These are phyloP conservation scores for Madurella fahalii DNA, from an alignment of 2,329 filamentous ascomycete genomes.

Conservation along the genomic window DNA sequence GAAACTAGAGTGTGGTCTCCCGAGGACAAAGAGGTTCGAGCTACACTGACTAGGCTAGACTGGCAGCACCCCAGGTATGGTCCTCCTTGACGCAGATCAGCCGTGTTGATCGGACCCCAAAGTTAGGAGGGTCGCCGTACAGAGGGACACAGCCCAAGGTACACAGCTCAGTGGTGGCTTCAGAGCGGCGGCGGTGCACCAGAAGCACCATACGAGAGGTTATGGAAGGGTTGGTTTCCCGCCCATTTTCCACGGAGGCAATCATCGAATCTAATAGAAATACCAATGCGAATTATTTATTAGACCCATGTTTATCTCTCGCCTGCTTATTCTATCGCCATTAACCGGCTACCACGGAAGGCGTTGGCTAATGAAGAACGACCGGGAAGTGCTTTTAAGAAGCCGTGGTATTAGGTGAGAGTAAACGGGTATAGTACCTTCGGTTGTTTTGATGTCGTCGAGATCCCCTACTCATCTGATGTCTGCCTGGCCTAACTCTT, in stretches of 20 bases:
- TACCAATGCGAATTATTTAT: not conserved
- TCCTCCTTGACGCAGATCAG: not conserved
- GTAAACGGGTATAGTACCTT: not conserved
- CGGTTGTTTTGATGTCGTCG: not conserved
- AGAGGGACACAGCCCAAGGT: not conserved
- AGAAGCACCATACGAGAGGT: not conserved
- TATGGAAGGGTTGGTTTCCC: not conserved
- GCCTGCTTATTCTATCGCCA: not conserved
- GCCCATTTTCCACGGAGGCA: not conserved
- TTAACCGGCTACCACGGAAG: not conserved
- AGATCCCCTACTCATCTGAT: not conserved
- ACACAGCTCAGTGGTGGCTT: not conserved
- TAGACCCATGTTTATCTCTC: not conserved
- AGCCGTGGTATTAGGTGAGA: too few species aligned
- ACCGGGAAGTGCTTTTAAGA: not conserved
- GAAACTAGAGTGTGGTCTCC: not conserved
- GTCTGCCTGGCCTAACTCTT: not conserved
- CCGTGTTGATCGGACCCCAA: constrained; percentile 1
- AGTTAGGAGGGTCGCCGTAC: not conserved
- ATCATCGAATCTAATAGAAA: not conserved
- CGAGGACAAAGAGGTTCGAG: too few species aligned
- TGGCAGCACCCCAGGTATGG: constrained; percentile 3
- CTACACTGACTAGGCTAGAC: not conserved
- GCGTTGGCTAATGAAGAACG: not conserved
- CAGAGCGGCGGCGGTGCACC: not conserved